A percentile compares a stretch with the other conserved stretches of the same genome.
phyloP scores from a whole-genome alignment of 1,284 basidiomycete species.

The Ceratobasidium sp. region DNA sequence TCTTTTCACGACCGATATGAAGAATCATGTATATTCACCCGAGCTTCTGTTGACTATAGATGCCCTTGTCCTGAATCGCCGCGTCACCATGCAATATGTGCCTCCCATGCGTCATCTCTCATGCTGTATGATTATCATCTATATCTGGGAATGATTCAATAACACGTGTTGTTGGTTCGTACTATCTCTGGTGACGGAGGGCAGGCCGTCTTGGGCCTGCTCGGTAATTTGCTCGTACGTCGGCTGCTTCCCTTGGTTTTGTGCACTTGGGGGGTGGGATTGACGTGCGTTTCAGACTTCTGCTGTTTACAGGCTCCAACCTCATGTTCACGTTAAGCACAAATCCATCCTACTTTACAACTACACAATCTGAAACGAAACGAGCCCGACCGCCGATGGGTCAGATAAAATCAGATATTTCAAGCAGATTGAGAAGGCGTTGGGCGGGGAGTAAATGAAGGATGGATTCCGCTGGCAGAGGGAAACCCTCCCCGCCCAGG shows the following conservation, averaged over 20 bases:
- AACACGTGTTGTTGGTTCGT: conserved; percentile 19
- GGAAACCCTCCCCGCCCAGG: not conserved
- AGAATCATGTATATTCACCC: not conserved
- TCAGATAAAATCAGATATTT: not conserved
- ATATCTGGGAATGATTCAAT: conserved; percentile 27
- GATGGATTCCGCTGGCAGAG: conserved; percentile 4
- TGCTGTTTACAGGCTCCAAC: too few relatives aligned
- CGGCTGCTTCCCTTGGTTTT: too few relatives aligned
- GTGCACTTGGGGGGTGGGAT: not conserved
- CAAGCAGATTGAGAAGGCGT: conserved; percentile 2
- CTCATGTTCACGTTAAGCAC: too few relatives aligned
- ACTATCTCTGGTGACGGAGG: not conserved
- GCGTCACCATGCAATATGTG: conserved; percentile 1
- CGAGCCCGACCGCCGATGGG: too few relatives aligned
- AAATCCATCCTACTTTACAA: too few relatives aligned
- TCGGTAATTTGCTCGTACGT: too few relatives aligned
- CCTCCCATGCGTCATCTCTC: conserved; percentile 9
- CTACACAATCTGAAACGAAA: too few relatives aligned
- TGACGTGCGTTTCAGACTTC: not conserved
- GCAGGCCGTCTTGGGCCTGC: not conserved
- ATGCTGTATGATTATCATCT: conserved; percentile 26
- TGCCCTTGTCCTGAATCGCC: not conserved
- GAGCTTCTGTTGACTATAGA: not conserved
- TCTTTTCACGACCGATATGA: not conserved
- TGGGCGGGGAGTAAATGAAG: conserved; percentile 13